Evolutionary conservation across 2,329 filamentous ascomycete genomes (phyloP), one percentile per base, ranked within the genome.

Genomic region (Botrytis paeoniae): DNA sequence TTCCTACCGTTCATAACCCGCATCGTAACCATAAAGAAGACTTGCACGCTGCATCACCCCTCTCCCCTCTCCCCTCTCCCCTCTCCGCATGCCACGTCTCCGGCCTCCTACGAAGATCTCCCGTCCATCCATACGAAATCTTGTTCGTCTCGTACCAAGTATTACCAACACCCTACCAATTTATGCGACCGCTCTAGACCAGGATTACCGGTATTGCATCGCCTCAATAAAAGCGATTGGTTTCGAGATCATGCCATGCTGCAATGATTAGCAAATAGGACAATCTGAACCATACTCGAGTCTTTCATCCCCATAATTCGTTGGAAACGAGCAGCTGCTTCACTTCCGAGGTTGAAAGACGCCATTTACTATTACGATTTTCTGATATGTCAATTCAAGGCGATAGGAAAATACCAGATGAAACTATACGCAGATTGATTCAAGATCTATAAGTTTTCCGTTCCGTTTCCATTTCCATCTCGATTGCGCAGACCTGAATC

Each of bases 1-100:
- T 68, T 60, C 66, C n/a, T 60, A 57, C 66, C 29, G 43, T 68
- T 68, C 43, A 29, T 25, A 57, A 29, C 51, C 60, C 37, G 37
- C 35, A 37, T 62, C 37, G 14, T 14, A 61, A n/a, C 59, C 51
- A 14, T 29, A 57, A 32, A 57, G 14, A 39, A 41, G 37, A n/a
- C 37, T 37, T 62, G 37, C 45, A 48, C 29, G 63, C 41, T 48
- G 63, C 43, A 54, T 18, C 57, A 22, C 4, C 57, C 29, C 4
- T 16, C 29, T 35, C 54, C 54, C n/a, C 16, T 32, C 54, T 18
- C 54, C 54, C 54, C 54, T 32, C 57, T 32, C 57, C 57, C 57
- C 22, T 70, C 59, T 71, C 59, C 59, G 69, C 59, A 43, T 71
- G 69, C 69, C 69, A 71, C 69, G 69, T 71, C 69, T 71, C 59